Evolutionary conservation across 2,329 filamentous ascomycete species (phyloP), one percentile per base, ranked within the genome.

Genomic region (Zymoseptoria brevis): DNA sequence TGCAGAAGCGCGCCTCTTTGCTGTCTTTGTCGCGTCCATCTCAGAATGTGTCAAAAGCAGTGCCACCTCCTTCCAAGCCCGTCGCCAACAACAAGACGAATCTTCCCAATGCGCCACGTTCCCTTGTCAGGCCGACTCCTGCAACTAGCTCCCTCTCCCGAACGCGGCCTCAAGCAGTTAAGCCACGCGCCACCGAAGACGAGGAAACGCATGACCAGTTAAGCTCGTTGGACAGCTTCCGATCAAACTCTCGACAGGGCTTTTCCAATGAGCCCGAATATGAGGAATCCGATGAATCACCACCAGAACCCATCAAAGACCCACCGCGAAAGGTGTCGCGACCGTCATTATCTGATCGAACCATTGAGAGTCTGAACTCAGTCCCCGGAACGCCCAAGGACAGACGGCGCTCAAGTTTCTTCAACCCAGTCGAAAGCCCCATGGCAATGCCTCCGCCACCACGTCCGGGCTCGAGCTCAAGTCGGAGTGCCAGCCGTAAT

Each of bases 351-450:
- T 85, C 88, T 0, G 92, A 96, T 67, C 81, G 93, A 59, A 95
- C 92, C 0, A 86, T 96, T 50, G 90, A 96, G 72, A 96, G 90
- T 0, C 77, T 96, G 5, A 82, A 90, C 2, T 83, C 85, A 53
- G 77, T 96, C 29, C 89, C 91, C 0, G 85, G 89, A 0, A 94
- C 91, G 0, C 91, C 92, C 0, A 73, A 88, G 52, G 83, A 80
- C 56, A 83, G 84, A 60, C 83, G 85, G 57, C 78, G 82, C 8
- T 90, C 89, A 0, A 85, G 83, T 57, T 91, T 96, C 72, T 94
- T 89, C 70, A 85, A 84, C 54, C 74, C 79, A 1, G 79, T 61
- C 8, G 67, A 85, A n/a, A 81, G 82, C 60, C 78, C 81, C 6
- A 82, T 82, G 74, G 79, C 80, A 19, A 82, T 87, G 4, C 68